A percentile compares a stretch with the other conserved stretches of the same genome.
These are phyloP conservation scores for Ganoderma lingzhi DNA, from an alignment of 1,284 basidiomycete genomes.

Conservation along the genomic window DNA sequence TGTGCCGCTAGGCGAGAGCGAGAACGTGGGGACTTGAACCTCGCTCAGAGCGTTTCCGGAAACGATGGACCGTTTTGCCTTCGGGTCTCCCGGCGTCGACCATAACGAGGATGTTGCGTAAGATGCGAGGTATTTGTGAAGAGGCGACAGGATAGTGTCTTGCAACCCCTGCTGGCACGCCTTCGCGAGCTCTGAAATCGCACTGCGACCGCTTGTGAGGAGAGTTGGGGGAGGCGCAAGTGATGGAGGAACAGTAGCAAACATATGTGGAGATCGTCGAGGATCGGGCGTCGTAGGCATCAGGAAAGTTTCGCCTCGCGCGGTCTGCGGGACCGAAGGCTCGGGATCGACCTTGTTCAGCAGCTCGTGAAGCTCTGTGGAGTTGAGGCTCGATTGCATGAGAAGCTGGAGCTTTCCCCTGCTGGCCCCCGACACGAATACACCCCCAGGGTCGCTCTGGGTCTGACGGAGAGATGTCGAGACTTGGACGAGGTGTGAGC, in stretches of 20 bases:
- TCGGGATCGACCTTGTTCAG: slow-evolving; percentile 62
- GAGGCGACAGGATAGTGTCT: slow-evolving; percentile 84
- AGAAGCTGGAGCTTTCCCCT: slow-evolving; percentile 78
- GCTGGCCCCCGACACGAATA: slow-evolving; percentile 66
- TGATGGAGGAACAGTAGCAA: slow-evolving; percentile 33
- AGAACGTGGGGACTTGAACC: slow-evolving; percentile 91
- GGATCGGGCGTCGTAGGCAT: slow-evolving; percentile 37
- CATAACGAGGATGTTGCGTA: slow-evolving; percentile 81
- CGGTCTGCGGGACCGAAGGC: slow-evolving; percentile 34
- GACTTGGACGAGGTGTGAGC: slow-evolving; percentile 63
- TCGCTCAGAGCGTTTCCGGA: slow-evolving; percentile 59
- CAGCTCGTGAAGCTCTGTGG: slow-evolving; percentile 74
- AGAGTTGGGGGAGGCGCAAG: slow-evolving; percentile 48
- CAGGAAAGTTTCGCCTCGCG: slow-evolving; percentile 35
- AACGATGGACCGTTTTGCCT: slow-evolving; percentile 43
- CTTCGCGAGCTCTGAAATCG: slow-evolving; percentile 74
- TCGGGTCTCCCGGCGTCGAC: slow-evolving; percentile 60
- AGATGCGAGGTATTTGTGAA: slow-evolving; percentile 76
- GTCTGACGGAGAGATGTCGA: slow-evolving; percentile 65
- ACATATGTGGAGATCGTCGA: slow-evolving; percentile 37
- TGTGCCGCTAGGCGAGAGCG: slow-evolving; percentile 88
- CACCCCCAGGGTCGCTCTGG: slow-evolving; percentile 60
- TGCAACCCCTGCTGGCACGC: slow-evolving; percentile 83
- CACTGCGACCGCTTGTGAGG: slow-evolving; percentile 63
- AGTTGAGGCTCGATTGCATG: slow-evolving; percentile 85